phyloP scores from a whole-genome alignment of 2,329 filamentous ascomycete genomes.

The Xylariaceae sp. region DNA sequence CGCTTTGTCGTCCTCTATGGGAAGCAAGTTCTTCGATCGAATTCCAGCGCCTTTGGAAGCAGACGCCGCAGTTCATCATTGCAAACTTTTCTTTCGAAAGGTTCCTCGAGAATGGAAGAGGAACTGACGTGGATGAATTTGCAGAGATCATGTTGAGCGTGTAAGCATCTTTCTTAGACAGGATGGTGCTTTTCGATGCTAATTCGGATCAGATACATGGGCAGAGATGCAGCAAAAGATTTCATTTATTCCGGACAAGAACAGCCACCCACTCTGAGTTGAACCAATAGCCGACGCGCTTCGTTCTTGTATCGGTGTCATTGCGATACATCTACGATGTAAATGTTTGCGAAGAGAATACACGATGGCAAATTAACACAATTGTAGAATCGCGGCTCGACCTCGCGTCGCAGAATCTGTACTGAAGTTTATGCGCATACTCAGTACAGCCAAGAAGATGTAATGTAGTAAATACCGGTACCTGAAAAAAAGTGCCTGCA shows the following conservation, averaged over 20 bases:
- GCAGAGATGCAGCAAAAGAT: slow-evolving; percentile 23
- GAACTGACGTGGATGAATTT: slow-evolving; percentile 31
- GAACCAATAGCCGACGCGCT: too few relatives aligned
- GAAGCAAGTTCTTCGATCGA: slow-evolving; percentile 27
- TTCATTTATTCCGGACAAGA: slow-evolving; percentile 10
- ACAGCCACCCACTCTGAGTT: too few relatives aligned
- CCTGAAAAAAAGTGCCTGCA: too few relatives aligned
- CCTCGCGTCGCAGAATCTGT: too few relatives aligned
- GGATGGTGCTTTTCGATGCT: slow-evolving; percentile 3
- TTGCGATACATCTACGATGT: too few relatives aligned
- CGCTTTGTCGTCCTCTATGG: slow-evolving; percentile 29
- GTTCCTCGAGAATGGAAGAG: slow-evolving; percentile 26
- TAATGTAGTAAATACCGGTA: too few relatives aligned
- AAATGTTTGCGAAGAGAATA: too few relatives aligned
- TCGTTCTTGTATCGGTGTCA: too few relatives aligned
- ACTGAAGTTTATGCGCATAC: too few relatives aligned
- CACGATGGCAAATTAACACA: too few relatives aligned
- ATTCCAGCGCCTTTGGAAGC: slow-evolving; percentile 28
- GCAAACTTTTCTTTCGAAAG: slow-evolving; percentile 26
- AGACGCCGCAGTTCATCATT: slow-evolving; percentile 26
- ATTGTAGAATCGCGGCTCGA: too few relatives aligned
- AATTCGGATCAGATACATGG: slow-evolving; percentile 23
- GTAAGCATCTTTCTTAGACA: slow-evolving; percentile 14
- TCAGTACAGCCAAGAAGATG: too few relatives aligned
- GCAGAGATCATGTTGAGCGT: slow-evolving; percentile 25